Conservation (phyloP, 2,329 filamentous ascomycete species). For the Dryadomyces quercivorus region DNA sequence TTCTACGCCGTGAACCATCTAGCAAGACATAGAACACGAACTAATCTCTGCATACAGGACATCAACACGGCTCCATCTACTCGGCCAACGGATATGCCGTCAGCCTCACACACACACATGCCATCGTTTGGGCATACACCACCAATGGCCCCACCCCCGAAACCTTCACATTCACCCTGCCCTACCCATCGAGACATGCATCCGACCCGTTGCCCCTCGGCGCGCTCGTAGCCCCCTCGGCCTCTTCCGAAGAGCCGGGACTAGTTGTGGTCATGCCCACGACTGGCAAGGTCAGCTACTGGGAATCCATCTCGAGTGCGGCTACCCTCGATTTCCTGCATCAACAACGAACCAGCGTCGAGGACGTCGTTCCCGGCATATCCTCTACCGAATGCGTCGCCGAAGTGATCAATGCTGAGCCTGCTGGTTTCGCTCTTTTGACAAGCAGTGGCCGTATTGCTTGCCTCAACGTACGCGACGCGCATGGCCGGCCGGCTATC, state of each 20-base stretch:
- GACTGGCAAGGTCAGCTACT: conserved; percentile 79
- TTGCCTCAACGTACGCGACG: conserved; percentile 75
- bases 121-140: conserved; percentile 83
- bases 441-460: conserved; percentile 79
- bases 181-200: conserved; percentile 53
- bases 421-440: conserved; percentile 72
- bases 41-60: conserved; percentile 28
- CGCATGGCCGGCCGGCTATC: conserved; percentile 74
- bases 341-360: conserved; percentile 69
- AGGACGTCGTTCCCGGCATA: conserved; percentile 61
- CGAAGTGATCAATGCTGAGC: conserved; percentile 70
- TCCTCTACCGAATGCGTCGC: conserved; percentile 67
- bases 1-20: too few relatives aligned
- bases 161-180: conserved; percentile 69
- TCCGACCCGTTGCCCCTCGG: conserved; percentile 70
- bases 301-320: conserved; percentile 88
- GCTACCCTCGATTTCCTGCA: conserved; percentile 74
- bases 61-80: conserved; percentile 54
- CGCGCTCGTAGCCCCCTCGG: conserved; percentile 67
- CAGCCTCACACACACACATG: conserved; percentile 67
- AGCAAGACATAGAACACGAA: background rate
- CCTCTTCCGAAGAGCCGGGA: conserved; percentile 68
- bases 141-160: conserved; percentile 56
- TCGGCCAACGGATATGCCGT: conserved; percentile 62
- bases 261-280: conserved; percentile 76